Conservation (phyloP, 2,329 filamentous ascomycete species). For the Laburnicola sp. region DNA sequence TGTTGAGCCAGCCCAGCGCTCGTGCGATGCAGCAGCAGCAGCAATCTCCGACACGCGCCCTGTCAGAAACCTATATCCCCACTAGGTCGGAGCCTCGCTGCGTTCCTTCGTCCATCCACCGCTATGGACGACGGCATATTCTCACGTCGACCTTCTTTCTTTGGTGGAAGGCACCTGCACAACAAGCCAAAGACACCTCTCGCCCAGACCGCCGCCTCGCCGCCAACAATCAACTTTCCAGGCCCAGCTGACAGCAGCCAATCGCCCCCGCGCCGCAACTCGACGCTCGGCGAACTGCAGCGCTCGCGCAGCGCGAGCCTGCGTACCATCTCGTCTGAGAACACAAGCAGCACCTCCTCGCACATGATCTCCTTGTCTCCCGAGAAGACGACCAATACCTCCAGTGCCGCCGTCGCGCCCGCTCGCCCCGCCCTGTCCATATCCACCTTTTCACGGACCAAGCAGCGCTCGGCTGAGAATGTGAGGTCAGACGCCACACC, state of each 20-base stretch:
- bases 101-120: constrained; percentile 3
- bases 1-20: too few species aligned
- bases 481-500: constrained; percentile 29
- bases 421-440: constrained; percentile 45
- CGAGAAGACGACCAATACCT: constrained; percentile 30
- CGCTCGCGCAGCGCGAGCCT: constrained; percentile 47
- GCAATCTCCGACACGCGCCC: not conserved
- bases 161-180: constrained; percentile 25
- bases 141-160: constrained; percentile 37
- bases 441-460: constrained; percentile 41
- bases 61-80: not conserved
- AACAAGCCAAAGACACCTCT: constrained; percentile 16
- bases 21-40: too few species aligned
- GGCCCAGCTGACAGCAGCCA: constrained; percentile 17
- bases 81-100: not conserved
- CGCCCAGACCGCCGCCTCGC: constrained; percentile 14
- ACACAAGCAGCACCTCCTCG: constrained; percentile 32
- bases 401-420: constrained; percentile 20
- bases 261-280: constrained; percentile 34
- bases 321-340: constrained; percentile 40
- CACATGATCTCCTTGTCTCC: constrained; percentile 42
- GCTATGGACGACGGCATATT: constrained; percentile 28
- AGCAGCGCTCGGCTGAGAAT: constrained; percentile 44
- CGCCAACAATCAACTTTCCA: constrained; percentile 11
- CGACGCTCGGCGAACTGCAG: constrained; percentile 45